Base-by-base conservation (phyloP, 768 basidiomycete species). In the Bullera alba region DNA sequence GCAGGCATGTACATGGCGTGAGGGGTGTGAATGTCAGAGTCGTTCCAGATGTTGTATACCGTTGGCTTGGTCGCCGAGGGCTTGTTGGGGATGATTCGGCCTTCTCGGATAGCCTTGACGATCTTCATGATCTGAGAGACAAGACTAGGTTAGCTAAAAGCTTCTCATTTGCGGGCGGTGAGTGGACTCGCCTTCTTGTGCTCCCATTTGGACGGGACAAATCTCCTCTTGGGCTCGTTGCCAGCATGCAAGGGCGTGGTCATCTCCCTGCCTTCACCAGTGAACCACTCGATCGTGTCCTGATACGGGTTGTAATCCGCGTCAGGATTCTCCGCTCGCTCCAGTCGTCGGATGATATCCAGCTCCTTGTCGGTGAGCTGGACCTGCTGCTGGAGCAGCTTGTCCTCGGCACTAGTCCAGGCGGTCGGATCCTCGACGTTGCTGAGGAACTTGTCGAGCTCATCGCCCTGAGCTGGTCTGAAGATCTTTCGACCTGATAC, bases 101-200 rank as follows among this genome's bases (percentile, higher is more conserved):
- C 95, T 77, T 91, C 84, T 7, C 95, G 83, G 65, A 99, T 97
- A 4, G 93, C 93, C 41, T 92, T 90, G 54, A 99, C 92, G 54
- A 97, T 96, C 80, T 97, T 99, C 89, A 99, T 92, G 59, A 99
- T 82, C 92, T 95, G n/a, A n/a, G n/a, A n/a, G n/a, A 58, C 27
- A 19, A 32, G 21, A 30, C 41, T 53, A 54, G 44, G n/a, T 7
- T 17, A 6, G 22, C 32, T 12, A 30, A 29, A 35, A 16, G 27
- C n/a, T 15, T n/a, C 15, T n/a, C 6, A 3, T 21, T 23, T 25
- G 25, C 6, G 17, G 46, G 19, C 17, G 16, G 22, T 35, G 15
- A 5, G 28, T 5, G 26, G 5, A 52, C 69, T 47, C 63, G 89
- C 92, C 81, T 99, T 99, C 79, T 95, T 84, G 74, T 95, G 96